Conservation (phyloP, 2,329 filamentous ascomycete genomes). For the Arachnomyces sp. region DNA sequence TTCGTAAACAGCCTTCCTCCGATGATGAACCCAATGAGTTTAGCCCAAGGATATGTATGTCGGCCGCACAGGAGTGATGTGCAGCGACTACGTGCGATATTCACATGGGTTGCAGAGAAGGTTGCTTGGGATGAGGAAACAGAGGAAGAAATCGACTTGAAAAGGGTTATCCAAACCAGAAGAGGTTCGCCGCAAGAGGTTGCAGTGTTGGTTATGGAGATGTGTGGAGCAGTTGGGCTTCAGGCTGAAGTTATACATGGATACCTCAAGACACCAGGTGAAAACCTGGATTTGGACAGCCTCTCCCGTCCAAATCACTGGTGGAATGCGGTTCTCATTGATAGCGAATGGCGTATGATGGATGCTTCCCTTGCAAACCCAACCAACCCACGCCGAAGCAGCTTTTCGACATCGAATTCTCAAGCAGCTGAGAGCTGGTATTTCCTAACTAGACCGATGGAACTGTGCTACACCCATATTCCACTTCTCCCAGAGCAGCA, state of each 20-base stretch:
- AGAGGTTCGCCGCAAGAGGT: constrained; percentile 85
- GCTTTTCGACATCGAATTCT: constrained; percentile 66
- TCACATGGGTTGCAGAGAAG: constrained; percentile 95
- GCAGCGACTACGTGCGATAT: constrained; percentile 86
- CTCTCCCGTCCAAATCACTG: constrained; percentile 89
- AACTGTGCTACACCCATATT: constrained; percentile 93
- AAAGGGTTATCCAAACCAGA: constrained; percentile 74
- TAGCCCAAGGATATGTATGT: constrained; percentile 89
- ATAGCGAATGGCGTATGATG: constrained; percentile 93
- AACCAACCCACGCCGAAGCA: constrained; percentile 70
- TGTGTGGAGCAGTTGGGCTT: constrained; percentile 85
- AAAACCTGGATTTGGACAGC: constrained; percentile 69
- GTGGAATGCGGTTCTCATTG: constrained; percentile 92
- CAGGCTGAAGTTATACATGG: constrained; percentile 81
- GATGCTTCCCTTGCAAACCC: constrained; percentile 88
- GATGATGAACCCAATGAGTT: constrained; percentile 68
- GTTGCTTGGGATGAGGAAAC: constrained; percentile 93
- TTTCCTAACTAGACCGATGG: constrained; percentile 81
- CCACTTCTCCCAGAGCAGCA: constrained; percentile 82
- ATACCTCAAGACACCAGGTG: constrained; percentile 84
- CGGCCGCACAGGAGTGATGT: constrained; percentile 91
- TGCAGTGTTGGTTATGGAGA: constrained; percentile 77
- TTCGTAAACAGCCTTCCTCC: constrained; percentile 80
- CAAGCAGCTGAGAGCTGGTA: constrained; percentile 79
- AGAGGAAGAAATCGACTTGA: constrained; percentile 66